Evolutionary conservation across 768 basidiomycete genomes (phyloP).

Genomic region (Podaxis pistillaris): DNA sequence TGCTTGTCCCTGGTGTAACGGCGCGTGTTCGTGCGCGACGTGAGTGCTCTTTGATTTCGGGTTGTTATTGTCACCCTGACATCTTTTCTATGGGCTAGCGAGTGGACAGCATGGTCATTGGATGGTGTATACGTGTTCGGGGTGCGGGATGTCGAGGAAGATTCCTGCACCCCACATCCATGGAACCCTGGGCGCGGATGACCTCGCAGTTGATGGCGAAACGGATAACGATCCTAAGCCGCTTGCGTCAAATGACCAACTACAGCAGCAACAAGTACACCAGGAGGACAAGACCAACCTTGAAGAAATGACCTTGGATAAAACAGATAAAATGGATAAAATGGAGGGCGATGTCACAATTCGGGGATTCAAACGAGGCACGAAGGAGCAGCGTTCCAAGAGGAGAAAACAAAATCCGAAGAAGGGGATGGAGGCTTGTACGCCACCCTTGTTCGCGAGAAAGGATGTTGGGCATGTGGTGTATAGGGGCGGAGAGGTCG

Average conservation of each 20-base stretch:
- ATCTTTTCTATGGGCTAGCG: slow-evolving; percentile 23
- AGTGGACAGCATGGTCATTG: slow-evolving; percentile 48
- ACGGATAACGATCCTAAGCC: not conserved
- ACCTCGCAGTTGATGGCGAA: not conserved
- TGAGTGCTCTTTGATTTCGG: slow-evolving; percentile 27
- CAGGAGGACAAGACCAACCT: not conserved
- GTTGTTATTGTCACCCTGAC: not conserved
- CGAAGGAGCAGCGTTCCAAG: not conserved
- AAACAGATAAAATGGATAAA: not conserved
- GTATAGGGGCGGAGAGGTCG: slow-evolving; percentile 57
- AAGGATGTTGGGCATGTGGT: slow-evolving; percentile 64
- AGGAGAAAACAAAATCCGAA: not conserved
- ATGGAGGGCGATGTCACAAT: not conserved
- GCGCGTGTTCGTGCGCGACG: slow-evolving; percentile 65
- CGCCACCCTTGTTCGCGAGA: slow-evolving; percentile 58
- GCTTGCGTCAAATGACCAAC: not conserved
- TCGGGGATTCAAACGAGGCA: not conserved
- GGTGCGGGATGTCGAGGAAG: slow-evolving; percentile 56
- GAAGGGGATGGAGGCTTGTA: slow-evolving; percentile 32
- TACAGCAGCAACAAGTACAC: not conserved
- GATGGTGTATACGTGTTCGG: slow-evolving; percentile 56
- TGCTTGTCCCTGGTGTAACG: slow-evolving; percentile 68
- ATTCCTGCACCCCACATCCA: slow-evolving; percentile 59
- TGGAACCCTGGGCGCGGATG: not conserved
- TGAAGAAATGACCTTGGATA: not conserved